Evolutionary conservation across 2,329 filamentous ascomycete genomes (phyloP).

Genomic region (Aspergillus niger): DNA sequence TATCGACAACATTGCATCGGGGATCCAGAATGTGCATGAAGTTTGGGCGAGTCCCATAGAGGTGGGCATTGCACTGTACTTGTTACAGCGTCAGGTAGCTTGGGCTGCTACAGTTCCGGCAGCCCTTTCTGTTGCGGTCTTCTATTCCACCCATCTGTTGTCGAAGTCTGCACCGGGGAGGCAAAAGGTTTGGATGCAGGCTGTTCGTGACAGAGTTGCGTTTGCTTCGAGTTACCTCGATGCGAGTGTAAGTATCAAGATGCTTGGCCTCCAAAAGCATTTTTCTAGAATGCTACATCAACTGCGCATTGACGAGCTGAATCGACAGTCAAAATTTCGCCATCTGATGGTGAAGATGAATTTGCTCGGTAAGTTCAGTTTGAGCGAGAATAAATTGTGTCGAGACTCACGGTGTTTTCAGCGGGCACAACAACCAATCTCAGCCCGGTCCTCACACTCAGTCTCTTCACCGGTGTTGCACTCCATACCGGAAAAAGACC

Average conservation of each 20-base stretch:
- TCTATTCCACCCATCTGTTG: neutral
- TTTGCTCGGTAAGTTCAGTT: neutral
- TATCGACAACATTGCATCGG: slow-evolving; percentile 36
- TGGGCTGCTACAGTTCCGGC: neutral
- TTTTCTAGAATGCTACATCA: neutral
- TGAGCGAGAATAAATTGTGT: neutral
- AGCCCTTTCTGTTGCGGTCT: neutral
- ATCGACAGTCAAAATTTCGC: neutral
- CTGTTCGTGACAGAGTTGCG: neutral
- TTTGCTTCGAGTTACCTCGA: neutral
- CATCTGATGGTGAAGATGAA: slow-evolving; percentile 3
- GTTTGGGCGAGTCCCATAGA: slow-evolving; percentile 13
- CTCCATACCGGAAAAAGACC: neutral
- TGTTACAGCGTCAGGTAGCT: neutral
- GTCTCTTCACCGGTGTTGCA: neutral
- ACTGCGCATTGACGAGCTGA: neutral
- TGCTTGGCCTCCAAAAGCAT: neutral
- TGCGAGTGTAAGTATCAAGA: neutral
- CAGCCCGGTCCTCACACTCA: neutral
- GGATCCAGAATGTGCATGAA: slow-evolving; percentile 23
- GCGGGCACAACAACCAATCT: neutral
- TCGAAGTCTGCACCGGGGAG: neutral
- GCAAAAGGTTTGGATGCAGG: neutral
- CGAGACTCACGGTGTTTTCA: neutral
- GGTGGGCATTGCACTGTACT: neutral